Evolutionary conservation across 2,329 filamentous ascomycete species (phyloP), one percentile per base, ranked within the genome.

Genomic region (Nothophoma quercina): DNA sequence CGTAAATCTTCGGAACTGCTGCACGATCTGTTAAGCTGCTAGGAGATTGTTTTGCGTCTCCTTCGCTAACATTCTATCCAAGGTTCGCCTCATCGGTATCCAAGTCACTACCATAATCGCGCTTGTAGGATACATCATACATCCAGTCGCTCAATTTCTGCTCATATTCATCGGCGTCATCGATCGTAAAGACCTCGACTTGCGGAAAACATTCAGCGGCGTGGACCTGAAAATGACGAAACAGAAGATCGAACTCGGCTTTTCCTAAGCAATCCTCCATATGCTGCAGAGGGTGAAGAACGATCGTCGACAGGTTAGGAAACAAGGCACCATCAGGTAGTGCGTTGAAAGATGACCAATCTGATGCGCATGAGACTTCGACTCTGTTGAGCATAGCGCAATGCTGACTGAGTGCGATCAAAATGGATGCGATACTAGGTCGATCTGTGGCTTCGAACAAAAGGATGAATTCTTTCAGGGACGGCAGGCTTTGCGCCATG

Each of bases 101-200:
- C 3, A 15, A 3, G 9, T 46, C 34, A 38, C 34, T 32, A 7
- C 34, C 34, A 16, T 25, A 30, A n/a, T 38, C 34, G 18, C 33
- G 33, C 18, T 38, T 23, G 19, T 32, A 38, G n/a, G 18, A 18
- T 8, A 38, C n/a, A 7, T 36, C 18, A n/a, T 38, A 46, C 33
- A 46, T 32, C n/a, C 32, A 12, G 9, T 46, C 19, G n/a, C 19
- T 30, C 5, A 46, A 19, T 6, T 30, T 2, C 19, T 46, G 43
- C 19, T 46, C 43, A 18, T 34, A 30, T 9, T 38, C 26, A 29
- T 46, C 43, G 1, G 43, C 43, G 2, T 46, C 43, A 1, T 32
- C 28, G 26, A 46, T 46, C 4, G 34, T 46, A 30, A 48, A 41
- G 22, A 28, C 28, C 9, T 41, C 25, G 2, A 46, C 16, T 22